Conservation (phyloP, 495 filamentous ascomycete species). For the Talaromyces nanjingensis region DNA sequence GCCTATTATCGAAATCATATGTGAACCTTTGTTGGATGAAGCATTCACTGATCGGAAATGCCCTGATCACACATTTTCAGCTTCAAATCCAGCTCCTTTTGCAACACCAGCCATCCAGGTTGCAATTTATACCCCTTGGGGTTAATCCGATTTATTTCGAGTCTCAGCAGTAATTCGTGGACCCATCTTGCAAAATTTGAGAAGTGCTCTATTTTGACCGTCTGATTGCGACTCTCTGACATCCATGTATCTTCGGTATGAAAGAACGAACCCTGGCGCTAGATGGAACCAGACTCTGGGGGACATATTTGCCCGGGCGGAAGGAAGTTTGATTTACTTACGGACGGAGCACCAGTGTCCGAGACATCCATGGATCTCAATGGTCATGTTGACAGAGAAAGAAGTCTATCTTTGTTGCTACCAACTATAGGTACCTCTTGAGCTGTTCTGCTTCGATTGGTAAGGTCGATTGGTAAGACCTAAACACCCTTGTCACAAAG, state of each 20-base stretch:
- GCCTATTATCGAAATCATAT: neutral
- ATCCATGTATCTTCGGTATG: neutral
- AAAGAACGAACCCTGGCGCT: neutral
- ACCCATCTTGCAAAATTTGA: neutral
- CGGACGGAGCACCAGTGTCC: neutral
- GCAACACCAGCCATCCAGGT: neutral
- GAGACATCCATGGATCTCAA: too few species aligned
- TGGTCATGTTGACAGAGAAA: too few species aligned
- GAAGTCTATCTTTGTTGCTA: too few species aligned
- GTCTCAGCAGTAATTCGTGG: neutral
- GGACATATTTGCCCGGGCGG: neutral
- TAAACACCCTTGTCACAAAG: neutral
- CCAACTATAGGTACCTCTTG: too few species aligned
- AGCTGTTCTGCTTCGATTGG: too few species aligned
- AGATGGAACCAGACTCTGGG: neutral
- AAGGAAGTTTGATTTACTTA: neutral
- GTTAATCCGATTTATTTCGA: neutral
- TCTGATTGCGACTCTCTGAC: neutral
- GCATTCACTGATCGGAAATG: neutral
- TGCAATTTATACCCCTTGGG: neutral
- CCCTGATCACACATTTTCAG: neutral
- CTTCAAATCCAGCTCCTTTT: neutral
- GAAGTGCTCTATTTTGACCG: neutral
- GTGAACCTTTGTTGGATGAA: neutral
- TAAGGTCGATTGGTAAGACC: too few species aligned